A percentile compares a stretch with the other conserved stretches of the same genome.
Conservation (phyloP, 305 asterid genomes). For the Fraxinus sp. region DNA sequence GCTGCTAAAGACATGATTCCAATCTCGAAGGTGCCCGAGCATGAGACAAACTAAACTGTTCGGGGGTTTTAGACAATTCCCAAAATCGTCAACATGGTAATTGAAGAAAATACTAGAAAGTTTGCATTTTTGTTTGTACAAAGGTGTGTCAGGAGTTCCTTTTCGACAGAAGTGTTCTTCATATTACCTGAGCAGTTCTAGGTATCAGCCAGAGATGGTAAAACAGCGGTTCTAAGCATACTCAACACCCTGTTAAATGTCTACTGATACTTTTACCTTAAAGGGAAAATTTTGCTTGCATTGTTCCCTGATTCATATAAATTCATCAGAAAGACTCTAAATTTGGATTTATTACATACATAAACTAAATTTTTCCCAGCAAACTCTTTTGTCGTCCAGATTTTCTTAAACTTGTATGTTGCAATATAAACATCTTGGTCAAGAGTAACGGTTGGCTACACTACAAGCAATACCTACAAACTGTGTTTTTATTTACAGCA, state of each 20-base stretch:
- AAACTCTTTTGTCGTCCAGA: not conserved
- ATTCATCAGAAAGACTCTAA: too few relatives aligned
- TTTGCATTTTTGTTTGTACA: not conserved
- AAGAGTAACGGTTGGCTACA: not conserved
- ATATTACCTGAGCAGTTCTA: not conserved
- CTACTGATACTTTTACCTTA: too few relatives aligned
- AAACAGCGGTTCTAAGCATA: not conserved
- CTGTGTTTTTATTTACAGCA: not conserved
- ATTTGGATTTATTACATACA: too few relatives aligned
- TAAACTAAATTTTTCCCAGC: too few relatives aligned
- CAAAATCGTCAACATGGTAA: not conserved
- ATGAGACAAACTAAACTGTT: not conserved
- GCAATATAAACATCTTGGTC: not conserved
- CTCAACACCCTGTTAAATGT: too few relatives aligned
- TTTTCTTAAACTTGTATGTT: not conserved
- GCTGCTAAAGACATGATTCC: not conserved
- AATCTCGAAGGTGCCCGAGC: not conserved
- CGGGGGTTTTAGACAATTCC: not conserved
- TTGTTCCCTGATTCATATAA: too few relatives aligned
- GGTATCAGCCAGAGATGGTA: not conserved
- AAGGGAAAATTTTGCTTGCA: too few relatives aligned
- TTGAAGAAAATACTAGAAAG: not conserved
- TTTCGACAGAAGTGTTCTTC: not conserved
- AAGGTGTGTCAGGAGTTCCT: not conserved
- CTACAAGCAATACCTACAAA: not conserved